Base-by-base conservation (phyloP, 2,329 filamentous ascomycete genomes). In the Mycosphaerelloides madeirae region DNA sequence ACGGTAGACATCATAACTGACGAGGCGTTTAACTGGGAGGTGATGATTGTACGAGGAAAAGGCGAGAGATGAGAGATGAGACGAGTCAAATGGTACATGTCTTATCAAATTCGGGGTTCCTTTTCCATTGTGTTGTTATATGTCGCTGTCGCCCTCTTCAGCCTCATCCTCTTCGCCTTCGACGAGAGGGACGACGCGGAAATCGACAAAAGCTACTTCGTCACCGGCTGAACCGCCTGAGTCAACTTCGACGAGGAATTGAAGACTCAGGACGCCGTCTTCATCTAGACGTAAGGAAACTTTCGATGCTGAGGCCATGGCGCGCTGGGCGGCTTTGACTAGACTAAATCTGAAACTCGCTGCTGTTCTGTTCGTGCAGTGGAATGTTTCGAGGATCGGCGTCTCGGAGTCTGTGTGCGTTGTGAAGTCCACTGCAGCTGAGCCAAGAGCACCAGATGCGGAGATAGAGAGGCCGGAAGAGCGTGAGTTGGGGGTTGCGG, bases 211-310 rank as follows among this genome's bases (percentile, higher is more conserved):
- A 56, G 81, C 86, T 31, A 81, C 73, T 19, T 67, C 67, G 14
- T 59, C 53, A 11, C 50, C 54, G 8, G 46, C 52, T 25, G 22
- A 25, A 16, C 53, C 54, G n/a, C 50, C 46, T 15, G 54, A 53
- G 50, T 93, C 87, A 32, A 90, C 75, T 62, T 96, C 88, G 13
- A 98, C 84, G 85, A 98, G 93, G 60, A 97, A 96, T 62, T 98
- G 93, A 64, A 97, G 70, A 66, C 87, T 96, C 53, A 98, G 67
- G 22, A 98, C 91, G 0, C 93, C 91, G 63, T 95, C 87, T 2
- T 79, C 76, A 66, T 98, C 93, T 0, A 88, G 84, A 13, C 93
- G 77, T 49, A 98, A 77, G 62, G 89, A 95, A 46, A 97, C 90
- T 68, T 97, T 98, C 59, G 79, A 90, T 3, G 90, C 88, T 29